A percentile compares a stretch with the other conserved stretches of the same genome.
Conservation (phyloP, 2,329 filamentous ascomycete genomes). For the Penicillium concentricum region DNA sequence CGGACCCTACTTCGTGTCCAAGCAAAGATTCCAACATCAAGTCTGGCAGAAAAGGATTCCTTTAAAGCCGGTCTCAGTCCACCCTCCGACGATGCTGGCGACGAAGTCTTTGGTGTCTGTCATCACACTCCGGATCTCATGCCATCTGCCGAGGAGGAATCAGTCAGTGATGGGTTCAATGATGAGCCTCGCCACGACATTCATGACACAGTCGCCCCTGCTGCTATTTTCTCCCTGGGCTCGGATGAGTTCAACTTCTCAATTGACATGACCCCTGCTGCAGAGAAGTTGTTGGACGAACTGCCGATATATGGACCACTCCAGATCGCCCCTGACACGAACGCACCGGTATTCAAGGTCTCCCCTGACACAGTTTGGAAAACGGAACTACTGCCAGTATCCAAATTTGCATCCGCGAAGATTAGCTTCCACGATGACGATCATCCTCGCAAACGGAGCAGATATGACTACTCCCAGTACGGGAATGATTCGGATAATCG, state of each 20-base stretch:
- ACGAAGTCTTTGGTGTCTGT: constrained; percentile 31
- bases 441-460: constrained; percentile 71
- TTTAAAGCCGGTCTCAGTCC: constrained; percentile 30
- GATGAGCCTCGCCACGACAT: constrained; percentile 47
- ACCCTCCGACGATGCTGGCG: constrained; percentile 35
- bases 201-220: constrained; percentile 57
- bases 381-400: constrained; percentile 75
- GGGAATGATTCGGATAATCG: constrained; percentile 61
- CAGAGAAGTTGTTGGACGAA: constrained; percentile 75
- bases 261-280: constrained; percentile 69
- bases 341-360: constrained; percentile 57
- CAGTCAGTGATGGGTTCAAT: constrained; percentile 48
- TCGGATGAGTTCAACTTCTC: constrained; percentile 80
- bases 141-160: constrained; percentile 62
- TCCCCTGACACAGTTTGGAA: constrained; percentile 72
- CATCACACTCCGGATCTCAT: constrained; percentile 68
- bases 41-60: constrained; percentile 24
- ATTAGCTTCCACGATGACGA: constrained; percentile 67
- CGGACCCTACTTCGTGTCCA: constrained; percentile 67
- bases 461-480: constrained; percentile 78
- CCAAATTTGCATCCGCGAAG: constrained; percentile 80
- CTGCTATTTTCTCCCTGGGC: constrained; percentile 78
- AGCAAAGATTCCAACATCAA: constrained; percentile 37
- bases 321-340: constrained; percentile 55
- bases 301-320: constrained; percentile 74